Evolutionary conservation across 1,284 basidiomycete genomes (phyloP), one percentile per base, ranked within the genome.

Genomic region (Papiliotrema laurentii): DNA sequence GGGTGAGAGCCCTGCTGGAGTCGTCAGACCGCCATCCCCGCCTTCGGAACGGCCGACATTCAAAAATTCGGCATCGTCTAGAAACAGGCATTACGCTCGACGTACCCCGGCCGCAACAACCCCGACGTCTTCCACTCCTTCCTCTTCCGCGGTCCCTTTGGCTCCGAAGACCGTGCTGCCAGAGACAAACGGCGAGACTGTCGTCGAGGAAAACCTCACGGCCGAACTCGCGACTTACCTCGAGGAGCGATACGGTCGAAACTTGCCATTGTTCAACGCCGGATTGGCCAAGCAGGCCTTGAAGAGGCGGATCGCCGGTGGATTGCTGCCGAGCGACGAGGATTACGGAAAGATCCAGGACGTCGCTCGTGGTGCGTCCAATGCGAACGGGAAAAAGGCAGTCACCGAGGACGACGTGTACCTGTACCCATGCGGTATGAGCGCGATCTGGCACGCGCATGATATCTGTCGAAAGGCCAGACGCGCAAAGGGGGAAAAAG

Each of bases 161-260:
- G 24, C 42, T 16, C 46, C 47, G 26, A 45, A 56, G 2, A 35
- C 49, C 27, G 53, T 44, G n/a, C 35, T 48, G 16, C 28, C 48
- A 14, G 36, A 51, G 24, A 50, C 46, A 27, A 44, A 34, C 39
- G 58, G 37, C 43, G 65, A 72, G 21, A 40, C 50, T 13, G 52
- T 62, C 10, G 48, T 55, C 4, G 66, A 68, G n/a, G 77, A 79
- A 30, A 66, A 68, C 49, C 61, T 76, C 10, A 68, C 68, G 4
- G 50, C 73, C 14, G 79, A 80, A 49, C 74, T 79, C 31, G 66
- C 76, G 7, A 76, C 75, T 2, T 82, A 80, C 60, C 78, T 98
- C 33, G 96, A 98, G 71, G 93, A 98, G 73, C 84, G 93, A 19
- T 98, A 97, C 60, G 94, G 92, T 0, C 83, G 96, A 4, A 97